Percentiles rank a stretch among this genome's conserved stretches.
phyloP scores from a whole-genome alignment of 306 rosid genomes.

The Ochetophila trinervis region DNA sequence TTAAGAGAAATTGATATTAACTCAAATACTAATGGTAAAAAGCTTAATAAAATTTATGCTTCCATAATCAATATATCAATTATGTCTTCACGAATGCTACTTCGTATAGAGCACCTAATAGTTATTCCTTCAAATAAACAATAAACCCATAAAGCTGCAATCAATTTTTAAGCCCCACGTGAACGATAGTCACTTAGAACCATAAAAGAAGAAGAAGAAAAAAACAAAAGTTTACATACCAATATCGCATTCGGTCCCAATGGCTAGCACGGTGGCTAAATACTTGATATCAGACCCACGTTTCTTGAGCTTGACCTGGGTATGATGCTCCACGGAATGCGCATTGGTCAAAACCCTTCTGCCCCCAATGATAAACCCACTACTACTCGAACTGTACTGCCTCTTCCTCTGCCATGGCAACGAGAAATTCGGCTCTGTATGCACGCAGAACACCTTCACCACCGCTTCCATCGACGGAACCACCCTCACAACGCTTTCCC shows the following conservation, averaged over 20 bases:
- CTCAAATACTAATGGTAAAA: too few species aligned
- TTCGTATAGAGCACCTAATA: too few species aligned
- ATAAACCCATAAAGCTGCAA: not conserved
- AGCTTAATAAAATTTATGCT: too few species aligned
- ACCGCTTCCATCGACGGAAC: slow-evolving; percentile 79
- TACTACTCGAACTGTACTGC: slow-evolving; percentile 72
- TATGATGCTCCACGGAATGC: slow-evolving; percentile 78
- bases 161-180: not conserved
- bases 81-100: too few species aligned
- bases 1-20: too few species aligned
- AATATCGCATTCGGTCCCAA: slow-evolving; percentile 85
- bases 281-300: slow-evolving; percentile 83
- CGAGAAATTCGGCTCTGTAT: slow-evolving; percentile 81
- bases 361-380: slow-evolving; percentile 66
- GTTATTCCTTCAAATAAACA: too few species aligned
- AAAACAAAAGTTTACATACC: slow-evolving; percentile 23
- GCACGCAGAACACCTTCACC: slow-evolving; percentile 77
- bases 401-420: slow-evolving; percentile 84
- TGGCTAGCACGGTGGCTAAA: slow-evolving; percentile 80
- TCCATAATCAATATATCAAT: too few species aligned
- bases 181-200: not conserved
- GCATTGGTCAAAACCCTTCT: slow-evolving; percentile 74
- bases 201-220: not conserved
- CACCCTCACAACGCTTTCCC: slow-evolving; percentile 49
- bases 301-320: slow-evolving; percentile 80